Evolutionary conservation across 2,329 filamentous ascomycete species (phyloP), one percentile per base, ranked within the genome.

Genomic region (Neoarthrinium moseri): DNA sequence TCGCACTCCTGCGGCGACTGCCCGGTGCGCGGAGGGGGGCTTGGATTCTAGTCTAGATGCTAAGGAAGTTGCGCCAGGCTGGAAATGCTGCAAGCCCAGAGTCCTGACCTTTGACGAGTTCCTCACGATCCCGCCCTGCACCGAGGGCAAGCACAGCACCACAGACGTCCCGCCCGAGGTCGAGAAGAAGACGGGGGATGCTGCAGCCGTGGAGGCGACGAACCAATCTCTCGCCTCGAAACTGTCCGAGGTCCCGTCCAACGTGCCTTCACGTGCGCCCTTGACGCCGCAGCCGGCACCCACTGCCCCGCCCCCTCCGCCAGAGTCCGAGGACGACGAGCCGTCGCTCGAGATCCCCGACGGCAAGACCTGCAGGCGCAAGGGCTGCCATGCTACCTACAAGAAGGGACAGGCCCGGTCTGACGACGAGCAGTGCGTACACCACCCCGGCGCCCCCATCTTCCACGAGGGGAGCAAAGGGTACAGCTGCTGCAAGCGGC

Each of bases 391-490:
- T 10, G 71, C 70, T 13, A 74, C 70, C 32, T 95, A 91, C 67
- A 77, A 75, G 46, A 79, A 78, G 51, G 80, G 79, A 0, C 63
- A 72, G 34, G 67, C 72, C 26, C 74, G 88, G 53, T 57, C 60
- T 4, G 82, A 86, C 24, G 80, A 75, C 1, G 91, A 96, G 72
- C 76, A 81, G 50, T 99, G 94, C 64, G 77, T 89, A 37, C 86
- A 95, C 62, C 94, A 99, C 68, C 91, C 94, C 0, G 94, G 94
- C 4, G 82, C 80, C 18, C 89, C 94, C 20, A 86, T 99, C 55
- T 99, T 99, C 72, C 94, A 99, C 66, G 94, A 99, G 73, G 94
- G 94, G 27, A 95, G 89, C 71, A 99, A 99, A 74, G 94, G 94
- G 1, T 99, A 94, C 78, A 91, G 84, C 49, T 99, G 94, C 75